These are phyloP conservation scores for Ceratobasidium sp. DNA, from an alignment of 1,284 basidiomycete species.

Conservation along the genomic window DNA sequence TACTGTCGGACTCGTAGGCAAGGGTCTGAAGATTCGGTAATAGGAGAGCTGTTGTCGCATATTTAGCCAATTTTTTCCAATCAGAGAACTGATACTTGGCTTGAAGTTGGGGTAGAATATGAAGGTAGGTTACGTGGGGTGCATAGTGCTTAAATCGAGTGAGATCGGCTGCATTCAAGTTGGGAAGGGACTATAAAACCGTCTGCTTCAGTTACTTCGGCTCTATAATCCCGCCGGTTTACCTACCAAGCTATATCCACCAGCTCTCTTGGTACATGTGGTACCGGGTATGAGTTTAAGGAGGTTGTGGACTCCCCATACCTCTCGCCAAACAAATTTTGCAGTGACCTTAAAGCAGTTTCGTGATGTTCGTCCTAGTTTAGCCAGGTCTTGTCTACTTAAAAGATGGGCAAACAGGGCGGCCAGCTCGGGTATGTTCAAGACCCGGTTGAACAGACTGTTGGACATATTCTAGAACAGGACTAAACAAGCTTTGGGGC, in stretches of 20 bases:
- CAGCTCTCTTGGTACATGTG: background rate
- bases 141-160: constrained; percentile 3
- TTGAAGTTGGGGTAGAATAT: background rate
- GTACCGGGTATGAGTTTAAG: background rate
- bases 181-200: background rate
- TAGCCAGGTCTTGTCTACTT: background rate
- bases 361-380: background rate
- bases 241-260: background rate
- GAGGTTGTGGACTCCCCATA: constrained; percentile 2
- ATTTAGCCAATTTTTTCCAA: background rate
- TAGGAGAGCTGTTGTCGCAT: background rate
- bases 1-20: background rate
- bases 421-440: too few species aligned
- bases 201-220: too few species aligned
- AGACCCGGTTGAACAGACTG: too few species aligned
- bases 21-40: background rate
- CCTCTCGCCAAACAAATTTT: background rate
- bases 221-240: too few species aligned
- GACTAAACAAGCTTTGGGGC: too few species aligned
- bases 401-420: too few species aligned
- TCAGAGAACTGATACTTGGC: background rate
- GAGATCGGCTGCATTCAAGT: background rate
- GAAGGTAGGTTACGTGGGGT: background rate
- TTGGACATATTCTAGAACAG: too few species aligned
- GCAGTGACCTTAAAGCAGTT: background rate